A percentile compares a stretch with the other conserved stretches of the same genome.
These are phyloP conservation scores for Telfairia occidentalis DNA, from an alignment of 331 rosid genomes.

Conservation along the genomic window DNA sequence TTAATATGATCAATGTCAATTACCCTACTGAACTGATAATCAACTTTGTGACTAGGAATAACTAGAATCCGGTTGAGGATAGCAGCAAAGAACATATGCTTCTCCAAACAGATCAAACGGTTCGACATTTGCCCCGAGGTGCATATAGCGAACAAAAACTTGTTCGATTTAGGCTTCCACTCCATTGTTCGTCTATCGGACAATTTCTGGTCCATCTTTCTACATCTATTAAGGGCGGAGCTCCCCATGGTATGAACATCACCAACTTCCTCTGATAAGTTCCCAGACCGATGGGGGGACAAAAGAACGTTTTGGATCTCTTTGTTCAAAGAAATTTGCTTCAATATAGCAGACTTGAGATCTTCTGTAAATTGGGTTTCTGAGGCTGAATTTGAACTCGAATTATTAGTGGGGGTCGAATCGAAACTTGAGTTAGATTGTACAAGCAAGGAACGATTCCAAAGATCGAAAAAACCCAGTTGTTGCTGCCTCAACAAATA, in stretches of 20 bases:
- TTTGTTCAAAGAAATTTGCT: slow-evolving; percentile 53
- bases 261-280: slow-evolving; percentile 15
- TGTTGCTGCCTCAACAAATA: slow-evolving; percentile 56
- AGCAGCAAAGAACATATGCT: slow-evolving; percentile 92
- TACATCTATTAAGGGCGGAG: slow-evolving; percentile 38
- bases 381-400: slow-evolving; percentile 15
- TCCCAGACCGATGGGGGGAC: slow-evolving; percentile 42
- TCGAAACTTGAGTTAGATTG: slow-evolving; percentile 19
- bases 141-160: slow-evolving; percentile 67
- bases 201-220: slow-evolving; percentile 49
- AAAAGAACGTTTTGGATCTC: slow-evolving; percentile 63
- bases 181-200: slow-evolving; percentile 52
- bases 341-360: slow-evolving; percentile 43
- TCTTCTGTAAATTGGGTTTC: slow-evolving; percentile 19
- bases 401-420: slow-evolving; percentile 9
- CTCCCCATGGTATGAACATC: slow-evolving; percentile 28
- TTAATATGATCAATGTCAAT: slow-evolving; percentile 68
- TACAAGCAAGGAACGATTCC: slow-evolving; percentile 33
- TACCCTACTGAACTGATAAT: slow-evolving; percentile 58
- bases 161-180: slow-evolving; percentile 67
- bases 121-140: slow-evolving; percentile 92
- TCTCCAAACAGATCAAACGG: slow-evolving; percentile 89
- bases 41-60: slow-evolving; percentile 75
- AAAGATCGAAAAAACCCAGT: slow-evolving; percentile 36
- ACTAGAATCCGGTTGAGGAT: slow-evolving; percentile 63